Evolutionary conservation across 1,139 yeast species (phyloP), one percentile per base, ranked within the genome.

Genomic region (Eremothecium cymbalariae): DNA sequence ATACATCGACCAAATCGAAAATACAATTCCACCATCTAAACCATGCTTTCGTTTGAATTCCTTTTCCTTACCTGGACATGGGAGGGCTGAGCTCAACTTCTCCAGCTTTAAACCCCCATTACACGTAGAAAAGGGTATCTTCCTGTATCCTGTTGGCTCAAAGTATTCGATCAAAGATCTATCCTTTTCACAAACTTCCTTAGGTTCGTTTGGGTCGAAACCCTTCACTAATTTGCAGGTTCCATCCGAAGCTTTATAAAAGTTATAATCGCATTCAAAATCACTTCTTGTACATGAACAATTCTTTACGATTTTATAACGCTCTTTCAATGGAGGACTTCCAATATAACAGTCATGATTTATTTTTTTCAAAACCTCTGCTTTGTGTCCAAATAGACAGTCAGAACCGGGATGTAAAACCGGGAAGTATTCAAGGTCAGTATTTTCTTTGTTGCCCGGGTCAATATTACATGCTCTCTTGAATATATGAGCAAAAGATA

Each of bases 261-360:
- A 88, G 59, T 88, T 88, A 63, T 75, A 84, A 55, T 90, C 98
- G 69, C 99, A 90, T 60, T 90, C 99, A 52, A 67, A 93, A 59
- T 90, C 99, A 38, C 74, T 70, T 57, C 95, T 72, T 0, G 93
- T 71, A 63, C 99, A 90, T 2, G 80, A 53, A 61, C 99, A 90
- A 55, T 83, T 78, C 45, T 73, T 67, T 11, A 70, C 60, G 13
- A 73, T 63, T 46, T 68, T 70, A 53, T 68, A 72, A 0, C 83
- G 86, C 34, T 73, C 68, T n/a, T 65, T 59, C 36, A 83, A 61
- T 23, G 86, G 83, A 9, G 51, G 80, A 48, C 69, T 71, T 11
- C 96, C 96, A 47, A 90, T 74, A 52, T 74, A 86, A 60, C 98
- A 90, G 42, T 82, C 77, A 17, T 72, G 74, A 8, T 68, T 60